A percentile compares a stretch with the other conserved stretches of the same genome.
These are phyloP conservation scores for Tetrahymena malaccensis DNA, from an alignment of 73 alveolate species.

Conservation along the genomic window DNA sequence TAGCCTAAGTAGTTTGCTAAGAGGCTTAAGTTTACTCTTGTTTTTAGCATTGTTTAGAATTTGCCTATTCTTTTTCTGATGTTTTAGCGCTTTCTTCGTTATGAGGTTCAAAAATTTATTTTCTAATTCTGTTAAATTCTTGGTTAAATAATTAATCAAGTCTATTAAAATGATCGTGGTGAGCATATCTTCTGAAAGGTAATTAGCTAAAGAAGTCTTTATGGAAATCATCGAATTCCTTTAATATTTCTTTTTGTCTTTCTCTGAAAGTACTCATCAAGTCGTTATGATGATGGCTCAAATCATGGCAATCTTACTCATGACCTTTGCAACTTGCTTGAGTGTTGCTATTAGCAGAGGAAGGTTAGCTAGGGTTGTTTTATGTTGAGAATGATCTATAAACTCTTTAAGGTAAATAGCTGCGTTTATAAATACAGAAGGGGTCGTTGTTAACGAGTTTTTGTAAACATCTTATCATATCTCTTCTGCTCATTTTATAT, in stretches of 20 bases:
- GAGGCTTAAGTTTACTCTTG: background rate
- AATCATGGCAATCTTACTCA: background rate
- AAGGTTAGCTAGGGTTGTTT: background rate
- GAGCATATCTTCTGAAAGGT: background rate
- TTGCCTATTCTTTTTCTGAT: background rate
- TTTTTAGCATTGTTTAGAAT: background rate
- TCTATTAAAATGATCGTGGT: background rate
- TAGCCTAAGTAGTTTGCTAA: background rate
- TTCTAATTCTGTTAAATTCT: background rate
- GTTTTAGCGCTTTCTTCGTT: background rate
- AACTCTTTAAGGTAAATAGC: background rate
- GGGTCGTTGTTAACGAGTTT: background rate
- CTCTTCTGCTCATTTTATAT: background rate
- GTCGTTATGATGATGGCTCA: background rate
- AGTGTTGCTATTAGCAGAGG: background rate
- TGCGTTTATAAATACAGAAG: background rate
- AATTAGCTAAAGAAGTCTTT: background rate
- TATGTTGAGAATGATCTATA: background rate
- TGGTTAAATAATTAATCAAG: background rate
- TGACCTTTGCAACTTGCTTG: background rate
- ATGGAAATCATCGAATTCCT: background rate
- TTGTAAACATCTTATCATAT: background rate
- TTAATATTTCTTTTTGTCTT: background rate
- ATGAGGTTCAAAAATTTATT: background rate
- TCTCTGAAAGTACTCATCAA: background rate